Conservation (phyloP, 352 stramenopile species). For the Phytophthora palmivora region DNA sequence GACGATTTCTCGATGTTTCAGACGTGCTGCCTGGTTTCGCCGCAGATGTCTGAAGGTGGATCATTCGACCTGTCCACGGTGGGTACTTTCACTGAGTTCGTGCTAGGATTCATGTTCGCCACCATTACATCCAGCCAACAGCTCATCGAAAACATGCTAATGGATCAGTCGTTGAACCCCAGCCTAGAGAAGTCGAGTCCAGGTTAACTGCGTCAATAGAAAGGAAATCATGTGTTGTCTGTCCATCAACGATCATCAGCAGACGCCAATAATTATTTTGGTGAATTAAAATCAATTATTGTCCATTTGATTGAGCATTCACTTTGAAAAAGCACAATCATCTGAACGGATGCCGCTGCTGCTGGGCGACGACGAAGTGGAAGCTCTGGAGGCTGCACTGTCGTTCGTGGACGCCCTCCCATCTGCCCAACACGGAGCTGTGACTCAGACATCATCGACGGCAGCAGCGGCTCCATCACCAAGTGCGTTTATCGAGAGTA, state of each 20-base stretch:
- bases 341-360: conserved; percentile 30
- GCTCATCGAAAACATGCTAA: conserved; percentile 47
- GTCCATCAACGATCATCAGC: too few species aligned
- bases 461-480: not conserved
- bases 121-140: conserved; percentile 44
- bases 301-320: conserved; percentile 10
- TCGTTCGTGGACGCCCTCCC: conserved; percentile 32
- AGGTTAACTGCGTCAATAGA: conserved; percentile 5
- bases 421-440: not conserved
- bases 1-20: conserved; percentile 44
- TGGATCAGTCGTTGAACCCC: conserved; percentile 39
- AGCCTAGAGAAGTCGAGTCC: conserved; percentile 1
- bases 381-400: conserved; percentile 37
- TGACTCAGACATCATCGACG: not conserved
- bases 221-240: not conserved
- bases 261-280: not conserved
- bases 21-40: conserved; percentile 45
- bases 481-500: not conserved
- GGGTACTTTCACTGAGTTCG: conserved; percentile 44
- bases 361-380: conserved; percentile 38
- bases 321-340: not conserved
- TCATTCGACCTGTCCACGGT: conserved; percentile 38
- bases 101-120: conserved; percentile 42
- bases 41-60: conserved; percentile 35
- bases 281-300: not conserved